A percentile compares a stretch with the other conserved stretches of the same genome.
phyloP scores from a whole-genome alignment of 2,329 filamentous ascomycete genomes.

The Simplicillium sp. region DNA sequence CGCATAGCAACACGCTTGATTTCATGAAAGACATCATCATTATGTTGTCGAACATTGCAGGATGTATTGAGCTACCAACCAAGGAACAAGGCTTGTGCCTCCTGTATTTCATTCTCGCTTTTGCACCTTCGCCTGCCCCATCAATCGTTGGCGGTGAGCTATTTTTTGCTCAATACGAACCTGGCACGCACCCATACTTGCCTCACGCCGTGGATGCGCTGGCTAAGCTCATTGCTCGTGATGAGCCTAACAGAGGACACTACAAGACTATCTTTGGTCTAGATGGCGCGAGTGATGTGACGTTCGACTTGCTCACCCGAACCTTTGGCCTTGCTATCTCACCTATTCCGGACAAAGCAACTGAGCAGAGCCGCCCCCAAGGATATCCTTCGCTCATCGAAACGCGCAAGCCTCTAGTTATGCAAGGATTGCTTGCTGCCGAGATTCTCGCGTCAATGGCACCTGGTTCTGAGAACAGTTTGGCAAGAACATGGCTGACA shows the following conservation, averaged over 20 bases:
- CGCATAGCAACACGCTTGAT: constrained; percentile 77
- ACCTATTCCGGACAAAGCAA: constrained; percentile 61
- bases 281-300: constrained; percentile 53
- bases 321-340: constrained; percentile 82
- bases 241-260: constrained; percentile 82
- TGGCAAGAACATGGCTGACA: constrained; percentile 73
- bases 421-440: constrained; percentile 84
- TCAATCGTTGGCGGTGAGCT: constrained; percentile 45
- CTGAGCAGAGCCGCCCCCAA: constrained; percentile 43
- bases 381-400: constrained; percentile 62
- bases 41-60: constrained; percentile 80
- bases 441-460: constrained; percentile 76
- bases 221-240: constrained; percentile 83
- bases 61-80: constrained; percentile 69
- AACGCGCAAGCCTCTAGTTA: constrained; percentile 75
- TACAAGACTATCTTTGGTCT: constrained; percentile 75
- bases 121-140: constrained; percentile 72
- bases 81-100: constrained; percentile 82
- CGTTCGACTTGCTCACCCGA: constrained; percentile 74
- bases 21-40: constrained; percentile 95
- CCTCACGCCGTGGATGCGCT: constrained; percentile 83
- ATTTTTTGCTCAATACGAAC: constrained; percentile 74
- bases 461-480: constrained; percentile 57
- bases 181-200: constrained; percentile 74
- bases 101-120: constrained; percentile 81